Evolutionary conservation across 495 filamentous ascomycete genomes (phyloP).

Genomic region (Neurospora africana): DNA sequence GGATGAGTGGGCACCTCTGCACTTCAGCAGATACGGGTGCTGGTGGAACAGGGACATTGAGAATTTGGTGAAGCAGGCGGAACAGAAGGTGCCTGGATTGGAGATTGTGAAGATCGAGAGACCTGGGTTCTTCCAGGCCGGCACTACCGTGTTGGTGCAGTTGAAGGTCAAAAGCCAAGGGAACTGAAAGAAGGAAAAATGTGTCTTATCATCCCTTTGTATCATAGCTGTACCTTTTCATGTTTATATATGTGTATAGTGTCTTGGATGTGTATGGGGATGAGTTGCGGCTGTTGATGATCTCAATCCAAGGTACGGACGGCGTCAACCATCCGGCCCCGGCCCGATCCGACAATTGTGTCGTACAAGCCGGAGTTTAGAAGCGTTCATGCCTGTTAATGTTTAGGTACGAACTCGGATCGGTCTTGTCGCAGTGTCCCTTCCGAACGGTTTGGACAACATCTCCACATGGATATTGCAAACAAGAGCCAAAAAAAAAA

Average conservation of each 20-base stretch:
- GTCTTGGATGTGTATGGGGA: background rate
- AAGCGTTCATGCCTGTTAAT: background rate
- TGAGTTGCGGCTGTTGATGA: background rate
- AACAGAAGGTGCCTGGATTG: conserved; percentile 57
- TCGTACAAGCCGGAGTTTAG: background rate
- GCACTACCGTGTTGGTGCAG: conserved; percentile 47
- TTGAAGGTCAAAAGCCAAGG: conserved; percentile 22
- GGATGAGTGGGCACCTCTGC: conserved; percentile 63
- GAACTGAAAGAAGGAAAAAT: background rate
- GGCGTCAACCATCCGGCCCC: background rate
- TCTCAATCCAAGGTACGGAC: background rate
- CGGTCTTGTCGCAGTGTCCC: background rate
- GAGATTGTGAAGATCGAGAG: conserved; percentile 61
- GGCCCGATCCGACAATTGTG: background rate
- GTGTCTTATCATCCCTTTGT: background rate
- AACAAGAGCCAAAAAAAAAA: background rate
- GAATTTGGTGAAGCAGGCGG: conserved; percentile 47
- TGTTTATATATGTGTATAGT: background rate
- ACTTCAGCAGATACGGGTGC: conserved; percentile 81
- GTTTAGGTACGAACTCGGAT: background rate
- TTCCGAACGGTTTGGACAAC: background rate
- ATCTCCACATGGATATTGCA: background rate
- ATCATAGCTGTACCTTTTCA: background rate
- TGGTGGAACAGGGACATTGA: conserved; percentile 97
- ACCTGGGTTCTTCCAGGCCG: conserved; percentile 55